These are phyloP conservation scores for Sedum album DNA, from an alignment of 164 flowering plant genomes.

Conservation along the genomic window DNA sequence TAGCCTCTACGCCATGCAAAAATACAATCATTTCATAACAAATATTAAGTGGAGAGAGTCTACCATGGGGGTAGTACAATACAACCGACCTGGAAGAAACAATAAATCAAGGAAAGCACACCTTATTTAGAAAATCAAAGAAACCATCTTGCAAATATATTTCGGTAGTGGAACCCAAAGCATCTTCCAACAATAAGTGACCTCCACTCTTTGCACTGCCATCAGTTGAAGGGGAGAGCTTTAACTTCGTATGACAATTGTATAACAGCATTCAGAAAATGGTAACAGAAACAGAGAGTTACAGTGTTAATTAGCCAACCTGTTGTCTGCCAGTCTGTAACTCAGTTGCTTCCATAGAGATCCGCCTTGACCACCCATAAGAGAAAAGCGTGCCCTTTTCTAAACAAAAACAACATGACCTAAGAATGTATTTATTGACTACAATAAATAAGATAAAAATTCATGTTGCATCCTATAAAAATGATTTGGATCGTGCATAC, in stretches of 20 bases:
- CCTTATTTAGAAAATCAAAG: no score
- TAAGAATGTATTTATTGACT: background rate
- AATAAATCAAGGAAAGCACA: conserved; percentile 15
- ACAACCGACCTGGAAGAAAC: no score
- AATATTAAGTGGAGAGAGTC: no score
- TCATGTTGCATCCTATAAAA: background rate
- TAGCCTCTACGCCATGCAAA: no score
- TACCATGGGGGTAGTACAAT: no score
- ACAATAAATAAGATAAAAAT: background rate
- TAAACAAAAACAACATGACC: conserved; percentile 12
- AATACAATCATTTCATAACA: no score
- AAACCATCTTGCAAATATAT: conserved; percentile 57
- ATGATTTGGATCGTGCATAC: no score
- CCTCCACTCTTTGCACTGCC: conserved; percentile 41
- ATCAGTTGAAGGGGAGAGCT: conserved; percentile 18
- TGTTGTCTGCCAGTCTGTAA: conserved; percentile 42
- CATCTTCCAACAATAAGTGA: conserved; percentile 52
- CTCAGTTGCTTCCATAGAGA: conserved; percentile 82
- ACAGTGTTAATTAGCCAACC: conserved; percentile 28
- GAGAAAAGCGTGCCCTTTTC: conserved; percentile 92
- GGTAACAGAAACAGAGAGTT: background rate
- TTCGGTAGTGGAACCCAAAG: conserved; percentile 36
- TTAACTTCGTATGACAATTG: background rate
- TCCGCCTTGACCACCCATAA: conserved; percentile 95
- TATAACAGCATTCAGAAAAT: background rate